Evolutionary conservation across 805 yeast genomes (phyloP), one percentile per base, ranked within the genome.

Genomic region (Nakazawaea populi): DNA sequence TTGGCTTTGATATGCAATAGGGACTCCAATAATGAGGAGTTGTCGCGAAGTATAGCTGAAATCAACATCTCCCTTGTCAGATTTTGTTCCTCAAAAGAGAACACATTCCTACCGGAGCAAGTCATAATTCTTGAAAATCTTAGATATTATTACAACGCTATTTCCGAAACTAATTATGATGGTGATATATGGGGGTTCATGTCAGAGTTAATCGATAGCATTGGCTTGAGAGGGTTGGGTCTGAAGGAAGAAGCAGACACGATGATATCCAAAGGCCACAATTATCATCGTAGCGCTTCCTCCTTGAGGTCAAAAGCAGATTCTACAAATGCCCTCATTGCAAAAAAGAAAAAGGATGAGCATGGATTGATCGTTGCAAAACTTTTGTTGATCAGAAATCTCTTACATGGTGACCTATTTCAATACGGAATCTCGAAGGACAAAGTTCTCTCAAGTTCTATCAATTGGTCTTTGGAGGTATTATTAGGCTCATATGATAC

Each of bases 391-490:
- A 69, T 85, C 51, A 81, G 83, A 57, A 73, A 87, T 45, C 68
- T 77, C 28, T 72, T 75, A 49, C 74, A 71, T 52, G 68, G 76
- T 7, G 61, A 67, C n/a, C 54, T 67, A 71, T 49, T 61, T 64
- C 49, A 60, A 57, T 34, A 61, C 56, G 45, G 5, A 14, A 56
- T 60, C 35, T 60, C 52, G 51, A 68, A 75, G 46, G 66, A 67
- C 10, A 55, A 62, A 8, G 72, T 85, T 58, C 65, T 81, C 34
- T 63, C 73, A 12, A 66, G 71, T 42, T 60, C 82, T 30, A 72
- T 83, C 7, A 69, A 69, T 30, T 79, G 87, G 84, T 66, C 83
- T 0, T 68, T 85, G 65, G 80, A 81, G 48, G 79, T 84, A 7
- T 74, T 82, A 42, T 60, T 71, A 37, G 75, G 79, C 6, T 73